These are phyloP conservation scores for Ustilago trichophora DNA, from an alignment of 1,284 basidiomycete genomes.

Conservation along the genomic window DNA sequence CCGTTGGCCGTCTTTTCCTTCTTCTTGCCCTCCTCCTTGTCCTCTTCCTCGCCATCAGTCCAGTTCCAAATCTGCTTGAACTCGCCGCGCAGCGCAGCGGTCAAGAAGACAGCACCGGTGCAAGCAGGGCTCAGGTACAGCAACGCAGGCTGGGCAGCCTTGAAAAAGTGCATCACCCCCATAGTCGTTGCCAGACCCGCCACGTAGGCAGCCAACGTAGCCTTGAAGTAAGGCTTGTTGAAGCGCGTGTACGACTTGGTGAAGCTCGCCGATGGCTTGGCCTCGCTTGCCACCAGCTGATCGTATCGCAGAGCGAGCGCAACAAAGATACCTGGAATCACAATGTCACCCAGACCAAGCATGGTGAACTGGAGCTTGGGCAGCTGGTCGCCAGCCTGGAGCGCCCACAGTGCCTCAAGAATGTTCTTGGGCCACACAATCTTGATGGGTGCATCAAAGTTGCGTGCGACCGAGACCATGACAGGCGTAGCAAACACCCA, in stretches of 20 bases:
- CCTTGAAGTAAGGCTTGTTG: conserved; percentile 80
- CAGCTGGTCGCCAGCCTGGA: conserved; percentile 14
- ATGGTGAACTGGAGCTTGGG: conserved; percentile 77
- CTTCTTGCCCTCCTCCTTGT: conserved; percentile 14
- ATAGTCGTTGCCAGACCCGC: conserved; percentile 82
- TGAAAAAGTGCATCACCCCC: conserved; percentile 83
- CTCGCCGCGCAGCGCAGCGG: conserved; percentile 67
- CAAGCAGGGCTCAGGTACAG: conserved; percentile 79
- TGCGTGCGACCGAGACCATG: conserved; percentile 77
- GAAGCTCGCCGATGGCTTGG: conserved; percentile 42
- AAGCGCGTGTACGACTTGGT: conserved; percentile 67
- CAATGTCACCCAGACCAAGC: conserved; percentile 91
- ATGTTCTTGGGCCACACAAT: conserved; percentile 70
- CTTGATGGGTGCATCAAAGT: conserved; percentile 86
- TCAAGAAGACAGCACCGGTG: conserved; percentile 68
- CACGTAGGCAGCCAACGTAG: conserved; percentile 80
- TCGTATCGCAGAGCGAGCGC: conserved; percentile 90
- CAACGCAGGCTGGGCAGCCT: conserved; percentile 87
- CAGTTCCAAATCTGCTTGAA: conserved; percentile 58
- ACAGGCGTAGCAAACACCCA: conserved; percentile 65
- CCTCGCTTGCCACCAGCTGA: conserved; percentile 70
- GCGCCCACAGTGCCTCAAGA: conserved; percentile 25
- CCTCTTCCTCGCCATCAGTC: conserved; percentile 50
- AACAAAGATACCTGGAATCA: conserved; percentile 88
- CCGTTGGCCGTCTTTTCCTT: too few species aligned